Conservation (phyloP, 2,329 filamentous ascomycete genomes). For the Leptographium lundbergii region DNA sequence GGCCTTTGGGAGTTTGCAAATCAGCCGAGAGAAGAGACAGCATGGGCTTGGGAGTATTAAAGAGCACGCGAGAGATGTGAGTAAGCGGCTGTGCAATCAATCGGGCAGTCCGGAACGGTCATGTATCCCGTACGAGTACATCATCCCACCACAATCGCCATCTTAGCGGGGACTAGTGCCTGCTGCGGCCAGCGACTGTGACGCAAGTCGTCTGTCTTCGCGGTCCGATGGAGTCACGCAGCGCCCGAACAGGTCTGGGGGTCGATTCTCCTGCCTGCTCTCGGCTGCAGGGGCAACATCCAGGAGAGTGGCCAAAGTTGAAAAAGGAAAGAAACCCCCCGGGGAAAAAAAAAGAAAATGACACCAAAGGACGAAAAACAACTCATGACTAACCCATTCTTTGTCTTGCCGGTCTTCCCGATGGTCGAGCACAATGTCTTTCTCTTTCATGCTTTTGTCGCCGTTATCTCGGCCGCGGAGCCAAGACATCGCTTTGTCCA, state of each 20-base stretch:
- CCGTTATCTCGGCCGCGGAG: not conserved
- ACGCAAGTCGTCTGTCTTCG: not conserved
- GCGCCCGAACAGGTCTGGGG: not conserved
- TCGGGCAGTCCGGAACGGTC: not conserved
- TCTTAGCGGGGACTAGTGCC: not conserved
- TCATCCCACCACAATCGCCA: not conserved
- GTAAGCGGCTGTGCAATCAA: not conserved
- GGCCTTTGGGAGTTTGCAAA: slow-evolving; percentile 33
- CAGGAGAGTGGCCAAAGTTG: not conserved
- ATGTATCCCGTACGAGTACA: not conserved
- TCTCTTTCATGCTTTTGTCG: not conserved
- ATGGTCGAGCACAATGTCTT: not conserved
- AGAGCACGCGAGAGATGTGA: not conserved
- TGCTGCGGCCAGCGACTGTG: not conserved
- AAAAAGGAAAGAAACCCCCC: not conserved
- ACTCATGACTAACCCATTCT: slow-evolving; percentile 9
- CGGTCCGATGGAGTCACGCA: not conserved
- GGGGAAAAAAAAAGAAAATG: not conserved
- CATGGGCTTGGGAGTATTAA: not conserved
- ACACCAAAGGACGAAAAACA: not conserved
- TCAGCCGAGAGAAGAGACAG: not conserved
- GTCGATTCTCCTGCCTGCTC: not conserved
- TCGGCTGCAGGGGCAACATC: not conserved
- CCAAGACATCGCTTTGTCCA: not conserved
- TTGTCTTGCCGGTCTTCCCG: slow-evolving; percentile 8